phyloP scores from a whole-genome alignment of 1,284 basidiomycete genomes.

The Cerrena zonata region DNA sequence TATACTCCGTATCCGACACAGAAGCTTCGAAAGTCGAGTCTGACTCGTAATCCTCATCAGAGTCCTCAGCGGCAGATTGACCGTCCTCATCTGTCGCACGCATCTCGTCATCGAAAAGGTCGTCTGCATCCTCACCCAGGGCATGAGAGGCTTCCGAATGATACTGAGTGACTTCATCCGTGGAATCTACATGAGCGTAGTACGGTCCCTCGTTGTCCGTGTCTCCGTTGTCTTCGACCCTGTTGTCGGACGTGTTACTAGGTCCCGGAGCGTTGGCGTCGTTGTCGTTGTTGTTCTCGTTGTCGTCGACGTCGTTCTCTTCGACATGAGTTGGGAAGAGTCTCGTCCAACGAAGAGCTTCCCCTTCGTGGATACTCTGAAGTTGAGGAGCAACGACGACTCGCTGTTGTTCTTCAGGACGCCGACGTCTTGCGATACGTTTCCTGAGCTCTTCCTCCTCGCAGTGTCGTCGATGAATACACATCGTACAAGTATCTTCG shows the following conservation, averaged over 20 bases:
- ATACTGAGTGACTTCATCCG: constrained; percentile 1
- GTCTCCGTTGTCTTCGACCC: background rate
- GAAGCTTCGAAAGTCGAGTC: constrained; percentile 7
- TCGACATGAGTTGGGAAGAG: background rate
- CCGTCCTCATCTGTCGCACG: constrained; percentile 13
- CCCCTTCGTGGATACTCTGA: constrained; percentile 11
- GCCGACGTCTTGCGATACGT: background rate
- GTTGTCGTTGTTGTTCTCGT: background rate
- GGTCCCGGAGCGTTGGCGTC: background rate
- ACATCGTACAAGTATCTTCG: constrained; percentile 33
- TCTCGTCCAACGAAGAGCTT: constrained; percentile 1
- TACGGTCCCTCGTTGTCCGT: no score
- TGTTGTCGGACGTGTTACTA: no score
- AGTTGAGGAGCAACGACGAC: constrained; percentile 1
- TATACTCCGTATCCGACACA: constrained; percentile 4
- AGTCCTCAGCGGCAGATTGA: constrained; percentile 16
- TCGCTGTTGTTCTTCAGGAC: background rate
- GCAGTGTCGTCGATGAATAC: constrained; percentile 15
- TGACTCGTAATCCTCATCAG: constrained; percentile 9
- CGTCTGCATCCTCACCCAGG: constrained; percentile 21
- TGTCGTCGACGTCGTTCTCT: background rate
- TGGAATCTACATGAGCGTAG: constrained; percentile 2
- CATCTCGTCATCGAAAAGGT: constrained; percentile 26
- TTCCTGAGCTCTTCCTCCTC: constrained; percentile 21
- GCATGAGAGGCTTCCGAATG: constrained; percentile 12